Base-by-base conservation (phyloP, 2,329 filamentous ascomycete species). In the Monosporascus sp. region DNA sequence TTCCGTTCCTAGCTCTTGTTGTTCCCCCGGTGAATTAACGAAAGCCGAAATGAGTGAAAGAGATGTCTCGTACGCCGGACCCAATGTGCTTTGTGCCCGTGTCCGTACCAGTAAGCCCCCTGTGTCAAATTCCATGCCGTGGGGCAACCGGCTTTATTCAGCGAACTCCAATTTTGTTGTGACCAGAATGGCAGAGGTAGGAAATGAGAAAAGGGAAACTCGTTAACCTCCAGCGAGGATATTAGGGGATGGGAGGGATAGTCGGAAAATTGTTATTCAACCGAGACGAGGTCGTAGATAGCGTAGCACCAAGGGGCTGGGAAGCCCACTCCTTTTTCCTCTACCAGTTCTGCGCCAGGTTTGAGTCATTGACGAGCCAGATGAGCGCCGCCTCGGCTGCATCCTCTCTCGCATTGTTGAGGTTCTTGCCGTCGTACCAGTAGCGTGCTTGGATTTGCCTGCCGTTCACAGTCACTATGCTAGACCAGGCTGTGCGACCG, bases 401-500 rank as follows among this genome's bases (percentile, higher is more conserved):
- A 68, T 96, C 91, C 71, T 96, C 91, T 72, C 84, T 87, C 54
- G 91, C 91, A 66, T 95, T 95, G 76, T 92, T 84, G 70, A 93
- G 79, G 67, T 90, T 91, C 68, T 90, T 85, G 56, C 91, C 91
- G 70, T 95, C 91, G 72, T 96, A 96, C 90, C 90, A 96, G 73
- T 85, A 96, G 58, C 90, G 83, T 47, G 91, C 91, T n/a, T 79
- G 68, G 63, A 89, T 79, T 47, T 74, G 78, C 49, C 79, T 74
- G 51, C 85, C 86, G 62, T 82, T 77, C 54, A 96, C 81, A n/a
- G 78, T 84, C 54, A 96, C 90, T 55, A 80, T 81, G 75, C 87
- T 88, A 54, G 90, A 93, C 91, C 91, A 96, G 54, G 91, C 91
- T 54, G 91, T 96, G 63, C 91, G 88, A 60, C 91, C 91, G 62